Evolutionary conservation across 768 basidiomycete species (phyloP), one percentile per base, ranked within the genome.

Genomic region (Steccherinum ochraceum): DNA sequence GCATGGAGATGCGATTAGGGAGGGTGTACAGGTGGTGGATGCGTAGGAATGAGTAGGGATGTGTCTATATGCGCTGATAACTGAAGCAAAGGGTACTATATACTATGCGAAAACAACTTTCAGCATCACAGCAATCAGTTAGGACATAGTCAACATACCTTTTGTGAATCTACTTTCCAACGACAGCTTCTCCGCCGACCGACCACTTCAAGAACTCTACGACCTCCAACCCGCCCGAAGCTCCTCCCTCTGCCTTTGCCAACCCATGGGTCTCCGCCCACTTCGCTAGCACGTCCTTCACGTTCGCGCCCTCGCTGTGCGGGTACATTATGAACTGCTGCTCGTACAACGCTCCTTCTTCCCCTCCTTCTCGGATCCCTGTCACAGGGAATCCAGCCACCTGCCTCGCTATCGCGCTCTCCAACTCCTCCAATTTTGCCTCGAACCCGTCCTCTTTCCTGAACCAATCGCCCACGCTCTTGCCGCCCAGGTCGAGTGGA

Each of bases 361-460:
- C 50, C 16, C 46, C 52, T 20, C 51, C 65, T 3, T 62, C 59
- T 7, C 61, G 66, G 18, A 92, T 70, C 0, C 70, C 71, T 13
- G 68, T 67, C 0, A 89, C 89, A 23, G 88, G 81, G 61, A 93
- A 85, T 2, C 92, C 93, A 19, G 83, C 81, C 46, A 92, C 84
- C 67, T 95, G 93, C 40, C 91, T 78, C 10, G 85, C 86, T n/a
- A 95, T 55, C 2, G 85, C 78, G 20, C 89, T 81, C 57, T 87
- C 82, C 12, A 95, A 72, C 40, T 75, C 73, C 25, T 72, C 71
- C 16, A 89, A 68, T 35, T 86, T 79, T n/a, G 69, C 64, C 23
- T 71, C 67, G 58, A 85, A 84, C n/a, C 61, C 62, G 45, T 74
- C 64, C 2, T 76, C 72, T 16, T 35, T 7, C 16, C 30, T 35